Percentiles rank a stretch among this genome's conserved stretches.
phyloP scores from a whole-genome alignment of 2,329 filamentous ascomycete species.

The Aspergillus sojae region DNA sequence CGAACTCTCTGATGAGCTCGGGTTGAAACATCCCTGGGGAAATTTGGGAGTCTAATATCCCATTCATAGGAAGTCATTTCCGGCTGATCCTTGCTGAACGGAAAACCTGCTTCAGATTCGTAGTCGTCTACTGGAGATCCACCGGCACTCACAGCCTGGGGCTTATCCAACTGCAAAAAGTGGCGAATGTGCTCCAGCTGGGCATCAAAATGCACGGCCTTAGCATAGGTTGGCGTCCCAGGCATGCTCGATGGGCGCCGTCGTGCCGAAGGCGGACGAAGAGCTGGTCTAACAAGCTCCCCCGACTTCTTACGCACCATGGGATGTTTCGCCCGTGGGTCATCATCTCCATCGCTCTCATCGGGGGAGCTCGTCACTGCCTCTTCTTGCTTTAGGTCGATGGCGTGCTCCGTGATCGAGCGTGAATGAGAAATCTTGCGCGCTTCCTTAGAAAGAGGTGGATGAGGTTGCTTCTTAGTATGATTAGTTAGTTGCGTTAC shows the following conservation, averaged over 20 bases:
- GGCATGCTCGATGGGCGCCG: constrained; percentile 94
- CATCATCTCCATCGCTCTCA: constrained; percentile 61
- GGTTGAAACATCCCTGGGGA: constrained; percentile 68
- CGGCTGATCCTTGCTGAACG: constrained; percentile 66
- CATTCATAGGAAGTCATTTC: constrained; percentile 69
- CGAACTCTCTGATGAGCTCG: constrained; percentile 68
- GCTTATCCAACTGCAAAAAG: constrained; percentile 90
- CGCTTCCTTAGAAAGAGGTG: constrained; percentile 56
- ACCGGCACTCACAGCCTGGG: constrained; percentile 92
- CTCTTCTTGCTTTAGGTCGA: constrained; percentile 49
- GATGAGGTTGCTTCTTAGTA: constrained; percentile 26
- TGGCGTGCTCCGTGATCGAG: constrained; percentile 60
- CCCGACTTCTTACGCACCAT: constrained; percentile 99
- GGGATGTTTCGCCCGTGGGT: constrained; percentile 71
- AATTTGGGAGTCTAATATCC: constrained; percentile 85
- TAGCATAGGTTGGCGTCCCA: constrained; percentile 91
- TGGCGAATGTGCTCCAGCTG: constrained; percentile 95
- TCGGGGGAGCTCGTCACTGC: constrained; percentile 46
- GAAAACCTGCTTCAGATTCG: constrained; percentile 86
- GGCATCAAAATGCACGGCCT: constrained; percentile 97
- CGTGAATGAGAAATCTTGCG: constrained; percentile 64
- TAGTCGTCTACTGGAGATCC: constrained; percentile 89
- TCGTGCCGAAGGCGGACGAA: constrained; percentile 72
- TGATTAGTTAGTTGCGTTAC: constrained; percentile 28
- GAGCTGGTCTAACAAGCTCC: constrained; percentile 88